A percentile compares a stretch with the other conserved stretches of the same genome.
Conservation (phyloP, 192 early-diverging fungal species). For the Linnemannia zychae region DNA sequence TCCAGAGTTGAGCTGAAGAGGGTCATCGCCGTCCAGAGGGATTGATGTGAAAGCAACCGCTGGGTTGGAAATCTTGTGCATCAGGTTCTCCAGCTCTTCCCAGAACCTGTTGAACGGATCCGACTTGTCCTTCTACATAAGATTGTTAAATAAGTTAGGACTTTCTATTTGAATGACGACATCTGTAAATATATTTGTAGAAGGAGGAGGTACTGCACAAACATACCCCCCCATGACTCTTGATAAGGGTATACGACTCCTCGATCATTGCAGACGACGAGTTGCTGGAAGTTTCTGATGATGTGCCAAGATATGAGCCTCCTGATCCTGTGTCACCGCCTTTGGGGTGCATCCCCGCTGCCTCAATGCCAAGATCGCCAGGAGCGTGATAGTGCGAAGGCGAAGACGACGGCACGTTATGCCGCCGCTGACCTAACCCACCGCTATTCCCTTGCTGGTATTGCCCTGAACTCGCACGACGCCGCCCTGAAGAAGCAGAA, state of each 20-base stretch:
- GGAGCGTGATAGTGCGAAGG: background rate
- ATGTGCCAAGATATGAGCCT: constrained; percentile 13
- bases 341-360: background rate
- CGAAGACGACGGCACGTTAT: background rate
- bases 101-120: constrained; percentile 90
- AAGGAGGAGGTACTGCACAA: background rate
- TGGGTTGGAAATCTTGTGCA: constrained; percentile 78
- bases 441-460: constrained; percentile 21
- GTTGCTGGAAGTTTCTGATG: constrained; percentile 36
- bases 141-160: background rate
- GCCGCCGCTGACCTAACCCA: constrained; percentile 19
- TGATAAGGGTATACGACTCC: constrained; percentile 49
- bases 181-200: background rate
- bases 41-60: constrained; percentile 71
- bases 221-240: constrained; percentile 31
- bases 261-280: constrained; percentile 51
- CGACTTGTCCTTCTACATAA: constrained; percentile 70
- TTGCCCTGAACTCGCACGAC: constrained; percentile 7
- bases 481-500: constrained; percentile 10
- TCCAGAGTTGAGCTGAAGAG: constrained; percentile 9
- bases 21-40: constrained; percentile 63
- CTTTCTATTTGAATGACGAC: background rate
- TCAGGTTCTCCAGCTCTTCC: constrained; percentile 79
- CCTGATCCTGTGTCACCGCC: constrained; percentile 9
- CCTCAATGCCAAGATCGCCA: background rate